Evolutionary conservation across 129 eudicot species (phyloP).

Genomic region (Rutidosis leptorrhynchoides): DNA sequence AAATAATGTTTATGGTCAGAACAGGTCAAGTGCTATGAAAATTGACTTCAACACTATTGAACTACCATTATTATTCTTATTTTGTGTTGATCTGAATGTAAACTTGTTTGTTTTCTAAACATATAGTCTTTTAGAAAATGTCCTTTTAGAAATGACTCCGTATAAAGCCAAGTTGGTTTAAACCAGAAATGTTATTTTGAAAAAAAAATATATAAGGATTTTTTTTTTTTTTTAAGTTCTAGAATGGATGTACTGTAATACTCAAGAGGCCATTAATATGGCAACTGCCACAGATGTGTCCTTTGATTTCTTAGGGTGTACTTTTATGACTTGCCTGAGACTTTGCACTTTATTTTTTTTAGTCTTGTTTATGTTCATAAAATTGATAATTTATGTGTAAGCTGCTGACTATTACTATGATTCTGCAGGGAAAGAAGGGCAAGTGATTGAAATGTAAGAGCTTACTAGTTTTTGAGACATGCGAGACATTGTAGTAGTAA

Average conservation of each 20-base stretch:
- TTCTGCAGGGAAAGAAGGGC: constrained; percentile 64
- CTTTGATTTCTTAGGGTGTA: background rate
- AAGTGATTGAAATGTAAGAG: constrained; percentile 29
- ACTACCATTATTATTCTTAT: background rate
- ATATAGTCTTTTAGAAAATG: too few relatives aligned
- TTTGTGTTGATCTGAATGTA: too few relatives aligned
- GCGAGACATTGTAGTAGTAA: constrained; percentile 17
- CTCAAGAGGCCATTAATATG: background rate
- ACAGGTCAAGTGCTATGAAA: background rate
- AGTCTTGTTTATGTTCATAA: background rate
- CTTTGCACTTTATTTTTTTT: background rate
- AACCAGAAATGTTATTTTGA: too few relatives aligned
- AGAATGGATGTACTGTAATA: background rate
- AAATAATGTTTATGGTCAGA: background rate
- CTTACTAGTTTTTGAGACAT: constrained; percentile 14
- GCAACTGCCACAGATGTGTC: background rate
- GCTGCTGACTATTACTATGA: background rate
- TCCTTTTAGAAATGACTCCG: too few relatives aligned
- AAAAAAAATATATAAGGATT: background rate
- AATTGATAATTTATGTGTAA: background rate
- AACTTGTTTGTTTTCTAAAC: too few relatives aligned
- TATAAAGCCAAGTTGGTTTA: too few relatives aligned
- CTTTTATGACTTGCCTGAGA: background rate
- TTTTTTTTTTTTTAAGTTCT: background rate
- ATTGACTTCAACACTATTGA: background rate